Percentiles rank a stretch among this genome's conserved stretches.
Conservation (phyloP, 2,329 filamentous ascomycete genomes). For the Fusarium compactum region DNA sequence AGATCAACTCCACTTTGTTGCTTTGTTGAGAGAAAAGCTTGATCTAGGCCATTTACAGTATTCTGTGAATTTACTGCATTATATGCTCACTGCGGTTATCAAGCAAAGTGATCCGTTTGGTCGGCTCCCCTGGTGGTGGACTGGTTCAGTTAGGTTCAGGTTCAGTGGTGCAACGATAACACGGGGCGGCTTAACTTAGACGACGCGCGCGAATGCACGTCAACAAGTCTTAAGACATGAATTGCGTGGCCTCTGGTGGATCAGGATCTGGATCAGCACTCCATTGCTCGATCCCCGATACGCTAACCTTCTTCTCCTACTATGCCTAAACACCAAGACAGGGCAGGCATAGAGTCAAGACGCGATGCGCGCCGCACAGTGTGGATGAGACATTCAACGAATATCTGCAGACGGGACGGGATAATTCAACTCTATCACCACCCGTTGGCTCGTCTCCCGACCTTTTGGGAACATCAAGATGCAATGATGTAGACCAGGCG, state of each 20-base stretch:
- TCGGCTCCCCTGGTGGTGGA: slow-evolving; percentile 22
- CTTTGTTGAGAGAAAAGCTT: slow-evolving; percentile 30
- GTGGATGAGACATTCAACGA: slow-evolving; percentile 7
- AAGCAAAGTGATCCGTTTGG: slow-evolving; percentile 13
- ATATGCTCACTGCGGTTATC: slow-evolving; percentile 9
- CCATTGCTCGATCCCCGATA: slow-evolving; percentile 25
- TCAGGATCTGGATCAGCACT: slow-evolving; percentile 12
- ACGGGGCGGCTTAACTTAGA: slow-evolving; percentile 22
- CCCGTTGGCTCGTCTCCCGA: neutral
- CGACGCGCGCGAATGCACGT: slow-evolving; percentile 25
- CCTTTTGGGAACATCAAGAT: neutral
- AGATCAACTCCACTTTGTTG: slow-evolving; percentile 12
- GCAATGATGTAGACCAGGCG: neutral
- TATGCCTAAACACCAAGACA: slow-evolving; percentile 7
- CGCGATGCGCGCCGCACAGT: slow-evolving; percentile 25
- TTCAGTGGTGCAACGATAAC: slow-evolving; percentile 3
- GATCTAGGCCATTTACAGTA: neutral
- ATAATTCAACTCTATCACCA: neutral
- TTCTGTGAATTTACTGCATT: neutral
- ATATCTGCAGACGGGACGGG: neutral
- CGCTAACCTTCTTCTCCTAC: slow-evolving; percentile 10
- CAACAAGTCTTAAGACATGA: slow-evolving; percentile 27
- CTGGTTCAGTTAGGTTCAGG: neutral
- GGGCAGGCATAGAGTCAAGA: neutral
- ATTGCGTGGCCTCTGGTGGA: slow-evolving; percentile 38